Evolutionary conservation across 2,329 filamentous ascomycete genomes (phyloP).

Genomic region (Aspergillus brunneoviolaceus): DNA sequence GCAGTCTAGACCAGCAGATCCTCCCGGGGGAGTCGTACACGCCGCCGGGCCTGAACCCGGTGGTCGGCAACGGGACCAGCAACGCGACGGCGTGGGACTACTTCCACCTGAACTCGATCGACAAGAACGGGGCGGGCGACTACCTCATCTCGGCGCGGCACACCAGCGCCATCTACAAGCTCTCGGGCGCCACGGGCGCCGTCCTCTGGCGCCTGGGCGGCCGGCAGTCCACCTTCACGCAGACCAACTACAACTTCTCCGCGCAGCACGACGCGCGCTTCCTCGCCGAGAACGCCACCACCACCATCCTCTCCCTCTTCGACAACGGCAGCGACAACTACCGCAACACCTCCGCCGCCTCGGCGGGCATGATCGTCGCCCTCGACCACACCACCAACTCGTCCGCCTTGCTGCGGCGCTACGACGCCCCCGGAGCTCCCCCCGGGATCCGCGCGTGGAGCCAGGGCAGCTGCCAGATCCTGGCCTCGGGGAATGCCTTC

Average conservation of each 20-base stretch:
- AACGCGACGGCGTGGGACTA: constrained; percentile 29
- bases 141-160: constrained; percentile 31
- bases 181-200: constrained; percentile 26
- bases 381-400: not conserved
- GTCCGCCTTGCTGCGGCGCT: not conserved
- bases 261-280: constrained; percentile 25
- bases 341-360: not conserved
- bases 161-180: constrained; percentile 28
- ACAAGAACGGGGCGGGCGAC: constrained; percentile 23
- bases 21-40: constrained; percentile 23
- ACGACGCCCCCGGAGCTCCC: not conserved
- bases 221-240: constrained; percentile 15
- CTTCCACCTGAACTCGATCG: constrained; percentile 28
- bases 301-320: constrained; percentile 12
- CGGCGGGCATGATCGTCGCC: not conserved
- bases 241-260: constrained; percentile 38
- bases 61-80: constrained; percentile 19
- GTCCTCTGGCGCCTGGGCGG: constrained; percentile 31
- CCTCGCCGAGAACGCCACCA: not conserved
- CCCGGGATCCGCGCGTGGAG: not conserved
- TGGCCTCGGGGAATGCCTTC: not conserved
- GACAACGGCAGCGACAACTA: constrained; percentile 25
- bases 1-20: constrained; percentile 1
- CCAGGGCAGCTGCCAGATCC: not conserved
- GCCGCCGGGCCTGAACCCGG: not conserved